Evolutionary conservation across 371 early-diverging fungal genomes (phyloP).

Genomic region (Smittium culicis): DNA sequence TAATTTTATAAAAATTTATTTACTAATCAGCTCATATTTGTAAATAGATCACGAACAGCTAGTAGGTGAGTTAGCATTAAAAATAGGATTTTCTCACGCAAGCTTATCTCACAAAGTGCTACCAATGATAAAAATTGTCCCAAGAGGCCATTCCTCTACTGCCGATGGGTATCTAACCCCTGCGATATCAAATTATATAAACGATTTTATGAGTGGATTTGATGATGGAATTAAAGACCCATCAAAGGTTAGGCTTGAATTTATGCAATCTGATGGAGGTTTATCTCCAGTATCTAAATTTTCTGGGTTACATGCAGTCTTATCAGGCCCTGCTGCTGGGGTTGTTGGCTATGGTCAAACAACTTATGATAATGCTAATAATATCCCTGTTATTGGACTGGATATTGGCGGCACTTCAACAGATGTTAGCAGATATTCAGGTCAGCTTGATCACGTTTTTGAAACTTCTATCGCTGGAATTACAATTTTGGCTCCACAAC

Average conservation of each 20-base stretch:
- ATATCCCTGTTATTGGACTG: constrained; percentile 72
- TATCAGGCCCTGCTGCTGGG: constrained; percentile 93
- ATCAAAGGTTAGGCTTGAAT: constrained; percentile 56
- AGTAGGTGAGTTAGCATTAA: constrained; percentile 50
- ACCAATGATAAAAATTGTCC: constrained; percentile 90
- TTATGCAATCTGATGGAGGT: constrained; percentile 96
- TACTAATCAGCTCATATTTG: no score
- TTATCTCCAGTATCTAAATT: constrained; percentile 68
- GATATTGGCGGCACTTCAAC: constrained; percentile 96
- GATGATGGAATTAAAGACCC: constrained; percentile 44
- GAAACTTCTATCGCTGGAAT: constrained; percentile 90
- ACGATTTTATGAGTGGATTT: constrained; percentile 73
- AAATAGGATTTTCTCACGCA: constrained; percentile 69
- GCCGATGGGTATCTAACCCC: constrained; percentile 92
- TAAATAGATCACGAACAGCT: constrained; percentile 69
- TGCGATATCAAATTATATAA: constrained; percentile 65
- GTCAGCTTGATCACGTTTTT: constrained; percentile 80
- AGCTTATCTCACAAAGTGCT: constrained; percentile 69
- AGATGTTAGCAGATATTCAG: constrained; percentile 87
- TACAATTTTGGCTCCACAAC: constrained; percentile 86
- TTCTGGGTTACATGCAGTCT: constrained; percentile 74
- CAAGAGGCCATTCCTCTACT: constrained; percentile 77
- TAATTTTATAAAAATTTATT: no score
- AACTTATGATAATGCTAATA: constrained; percentile 37
- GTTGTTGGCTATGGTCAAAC: constrained; percentile 88